These are phyloP conservation scores for Saccharomycopsis sp. DNA, from an alignment of 805 yeast species.

Conservation along the genomic window DNA sequence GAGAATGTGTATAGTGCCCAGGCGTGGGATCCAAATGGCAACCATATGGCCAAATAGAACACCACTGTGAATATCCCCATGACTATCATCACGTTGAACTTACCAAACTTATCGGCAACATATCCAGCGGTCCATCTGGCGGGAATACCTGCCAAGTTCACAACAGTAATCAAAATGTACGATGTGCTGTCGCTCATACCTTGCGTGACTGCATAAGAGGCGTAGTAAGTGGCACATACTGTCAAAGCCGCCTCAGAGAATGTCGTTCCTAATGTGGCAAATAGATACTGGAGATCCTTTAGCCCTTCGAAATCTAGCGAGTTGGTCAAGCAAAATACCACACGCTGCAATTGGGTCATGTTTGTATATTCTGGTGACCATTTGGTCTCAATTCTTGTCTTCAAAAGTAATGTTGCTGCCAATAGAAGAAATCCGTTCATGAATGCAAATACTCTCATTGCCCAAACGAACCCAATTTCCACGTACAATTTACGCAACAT, in stretches of 20 bases:
- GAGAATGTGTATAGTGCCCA: conserved; percentile 46
- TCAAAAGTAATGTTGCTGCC: conserved; percentile 26
- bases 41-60: conserved; percentile 51
- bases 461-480: conserved; percentile 53
- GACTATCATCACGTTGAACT: conserved; percentile 47
- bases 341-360: conserved; percentile 22
- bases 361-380: conserved; percentile 9
- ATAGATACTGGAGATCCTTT: conserved; percentile 37
- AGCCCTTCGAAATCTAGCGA: conserved; percentile 28
- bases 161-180: conserved; percentile 39
- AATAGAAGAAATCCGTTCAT: conserved; percentile 28
- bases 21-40: conserved; percentile 49
- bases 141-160: conserved; percentile 41
- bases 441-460: conserved; percentile 47
- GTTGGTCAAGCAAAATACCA: conserved; percentile 24
- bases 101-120: conserved; percentile 48
- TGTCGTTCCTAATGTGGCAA: conserved; percentile 37
- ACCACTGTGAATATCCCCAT: conserved; percentile 42
- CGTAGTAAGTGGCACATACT: conserved; percentile 39
- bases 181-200: conserved; percentile 33
- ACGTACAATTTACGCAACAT: conserved; percentile 44
- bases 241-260: conserved; percentile 41
- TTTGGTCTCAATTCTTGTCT: conserved; percentile 27
- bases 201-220: conserved; percentile 43
- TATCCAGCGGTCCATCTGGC: conserved; percentile 53